Conservation (phyloP, 2,329 filamentous ascomycete genomes). For the Claviceps africana region DNA sequence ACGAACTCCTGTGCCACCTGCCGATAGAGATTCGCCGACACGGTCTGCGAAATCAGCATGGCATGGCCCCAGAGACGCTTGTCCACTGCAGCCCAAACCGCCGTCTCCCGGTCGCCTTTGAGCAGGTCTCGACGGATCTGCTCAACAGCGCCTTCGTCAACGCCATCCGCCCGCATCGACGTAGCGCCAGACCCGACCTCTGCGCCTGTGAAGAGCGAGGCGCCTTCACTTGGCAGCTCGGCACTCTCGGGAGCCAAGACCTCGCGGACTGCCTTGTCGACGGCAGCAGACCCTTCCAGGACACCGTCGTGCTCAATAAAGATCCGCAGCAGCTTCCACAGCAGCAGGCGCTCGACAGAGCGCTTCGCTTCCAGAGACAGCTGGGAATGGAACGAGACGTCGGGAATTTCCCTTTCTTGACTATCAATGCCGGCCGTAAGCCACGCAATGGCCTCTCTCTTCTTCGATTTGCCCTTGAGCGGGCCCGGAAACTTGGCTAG, state of each 20-base stretch:
- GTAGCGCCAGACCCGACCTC: constrained; percentile 16
- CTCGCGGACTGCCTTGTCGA: constrained; percentile 61
- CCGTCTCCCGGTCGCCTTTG: constrained; percentile 73
- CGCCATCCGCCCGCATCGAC: constrained; percentile 44
- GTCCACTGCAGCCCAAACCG: constrained; percentile 86
- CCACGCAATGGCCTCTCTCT: constrained; percentile 84
- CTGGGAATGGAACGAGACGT: constrained; percentile 32
- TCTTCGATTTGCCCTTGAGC: constrained; percentile 78
- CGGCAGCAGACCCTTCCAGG: constrained; percentile 56
- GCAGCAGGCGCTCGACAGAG: constrained; percentile 60
- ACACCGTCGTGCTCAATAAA: constrained; percentile 78
- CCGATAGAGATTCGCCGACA: constrained; percentile 77
- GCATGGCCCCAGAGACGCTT: constrained; percentile 93
- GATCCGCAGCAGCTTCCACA: constrained; percentile 76
- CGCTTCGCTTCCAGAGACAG: constrained; percentile 52
- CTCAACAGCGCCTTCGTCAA: constrained; percentile 56
- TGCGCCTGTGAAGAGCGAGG: constrained; percentile 13
- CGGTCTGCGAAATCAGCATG: constrained; percentile 66
- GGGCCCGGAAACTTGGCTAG: constrained; percentile 80
- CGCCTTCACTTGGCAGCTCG: constrained; percentile 1
- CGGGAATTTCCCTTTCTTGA: constrained; percentile 48
- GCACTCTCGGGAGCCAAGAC: constrained; percentile 51
- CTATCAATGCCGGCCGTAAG: constrained; percentile 60
- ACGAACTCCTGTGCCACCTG: constrained; percentile 93
- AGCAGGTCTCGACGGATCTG: constrained; percentile 61